Conservation (phyloP, 1,284 basidiomycete genomes). For the Phellopilus nigrolimitatus region DNA sequence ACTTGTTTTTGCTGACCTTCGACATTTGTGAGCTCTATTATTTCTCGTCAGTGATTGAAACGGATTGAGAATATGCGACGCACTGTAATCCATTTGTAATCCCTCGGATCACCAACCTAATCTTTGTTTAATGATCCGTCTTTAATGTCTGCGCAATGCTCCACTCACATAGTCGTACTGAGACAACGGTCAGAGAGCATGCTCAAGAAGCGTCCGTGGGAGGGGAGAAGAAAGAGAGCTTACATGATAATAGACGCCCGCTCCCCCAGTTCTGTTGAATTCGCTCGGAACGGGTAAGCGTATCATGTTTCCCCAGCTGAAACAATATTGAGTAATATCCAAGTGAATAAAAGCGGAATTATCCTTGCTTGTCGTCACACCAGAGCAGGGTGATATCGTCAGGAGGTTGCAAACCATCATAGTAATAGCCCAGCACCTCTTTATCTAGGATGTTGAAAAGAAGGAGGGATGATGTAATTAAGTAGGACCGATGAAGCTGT, state of each 20-base stretch:
- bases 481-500: too few species aligned
- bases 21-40: conserved; percentile 41
- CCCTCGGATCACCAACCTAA: conserved; percentile 48
- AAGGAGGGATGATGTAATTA: neutral
- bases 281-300: conserved; percentile 49
- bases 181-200: neutral
- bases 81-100: conserved; percentile 60
- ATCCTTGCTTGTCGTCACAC: conserved; percentile 55
- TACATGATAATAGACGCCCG: conserved; percentile 68
- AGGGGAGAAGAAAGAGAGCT: conserved; percentile 22
- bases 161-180: conserved; percentile 43
- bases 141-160: neutral
- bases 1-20: too few species aligned
- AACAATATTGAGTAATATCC: neutral
- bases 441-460: conserved; percentile 34
- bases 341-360: neutral
- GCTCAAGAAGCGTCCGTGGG: neutral
- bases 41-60: neutral
- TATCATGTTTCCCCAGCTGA: conserved; percentile 56
- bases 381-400: conserved; percentile 56
- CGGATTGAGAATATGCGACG: conserved; percentile 22
- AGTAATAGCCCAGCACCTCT: conserved; percentile 66
- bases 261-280: conserved; percentile 54
- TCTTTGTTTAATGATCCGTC: neutral
- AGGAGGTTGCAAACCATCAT: conserved; percentile 50